Evolutionary conservation across 257 asterid species (phyloP), one percentile per base, ranked within the genome.

Genomic region (Avicennia marina): DNA sequence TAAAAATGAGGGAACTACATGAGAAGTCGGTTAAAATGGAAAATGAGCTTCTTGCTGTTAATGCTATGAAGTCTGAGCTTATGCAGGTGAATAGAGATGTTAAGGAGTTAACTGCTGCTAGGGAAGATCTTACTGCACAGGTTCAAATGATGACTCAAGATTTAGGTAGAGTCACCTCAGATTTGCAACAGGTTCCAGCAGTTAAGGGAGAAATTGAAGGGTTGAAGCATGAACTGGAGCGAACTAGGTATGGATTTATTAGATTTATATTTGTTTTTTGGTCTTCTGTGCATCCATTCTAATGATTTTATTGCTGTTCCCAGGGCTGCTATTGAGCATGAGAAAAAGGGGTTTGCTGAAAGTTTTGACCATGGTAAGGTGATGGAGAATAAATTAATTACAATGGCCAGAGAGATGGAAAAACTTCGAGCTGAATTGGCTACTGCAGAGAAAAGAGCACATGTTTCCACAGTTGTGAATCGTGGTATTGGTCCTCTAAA

Each of bases 361-460:
- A 91, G 89, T 83, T 85, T 79, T 68, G 98, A 91, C 36, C 93
- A 88, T 67, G 96, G 98, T 43, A 85, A 83, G 78, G 69, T 65
- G 43, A 91, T 91, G 98, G 93, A 91, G 85, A 79, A 71, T 70
- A 91, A 91, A 57, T 76, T 91, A 47, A 62, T 85, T 36, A 46
- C 95, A 38, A 85, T 91, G 96, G 86, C 89, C 11, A 69, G 95
- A 48, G 98, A 91, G 78, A 69, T 87, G 85, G 98, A 91, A 68
- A 91, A 83, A 67, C 94, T 91, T 64, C 84, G 95, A 62, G 96
- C 96, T 11, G 96, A 88, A 84, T 72, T 88, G 86, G 89, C 94
- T 56, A 86, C 77, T 75, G 94, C 89, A 34, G 94, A 91, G 65
- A 90, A 90, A 62, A 82, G 95, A 77, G 87, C 88, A 26, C 82